Base-by-base conservation (phyloP, 1,139 yeast genomes). In the Protomyces lactucae-debilis region DNA sequence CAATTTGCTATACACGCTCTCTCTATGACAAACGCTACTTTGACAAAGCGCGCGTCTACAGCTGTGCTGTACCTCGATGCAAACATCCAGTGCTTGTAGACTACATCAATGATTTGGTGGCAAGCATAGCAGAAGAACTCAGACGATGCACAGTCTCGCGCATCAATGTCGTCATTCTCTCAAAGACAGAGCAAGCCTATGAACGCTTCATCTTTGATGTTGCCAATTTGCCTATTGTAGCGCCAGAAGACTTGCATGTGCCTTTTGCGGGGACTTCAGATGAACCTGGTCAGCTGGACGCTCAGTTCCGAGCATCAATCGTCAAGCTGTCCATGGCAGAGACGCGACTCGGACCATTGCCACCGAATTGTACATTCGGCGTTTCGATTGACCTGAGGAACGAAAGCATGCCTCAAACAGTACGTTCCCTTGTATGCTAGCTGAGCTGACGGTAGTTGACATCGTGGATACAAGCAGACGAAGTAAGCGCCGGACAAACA, bases 41-140 rank as follows among this genome's bases (percentile, higher is more conserved):
- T 64, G 65, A 67, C 12, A 68, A 68, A 12, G 76, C 74, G 10
- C 70, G 77, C 32, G 72, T 71, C 64, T 76, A 75, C 63, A 74
- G 73, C 37, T 68, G 71, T 10, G 77, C 76, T 0, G 73, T 75
- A 35, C 71, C 71, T 54, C 76, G 75, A 61, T 70, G 70, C 65
- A 70, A 77, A 37, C 79, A 78, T 57, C 79, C 79, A 0, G 74
- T 71, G 6, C 76, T 78, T 16, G 67, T 70, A 54, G 71, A 71
- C 16, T 78, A 78, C 77, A 71, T 75, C 21, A 75, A 75, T 51
- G 69, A 69, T 48, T 72, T 76, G 55, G 72, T 73, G 3, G 67
- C 69, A n/a, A 65, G 73, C 3, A 68, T 72, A 40, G 69, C 73
- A 60, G 69, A 68, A 8, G 68, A 70, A 21, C 61, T 77, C 28